Conservation (phyloP, 139 green algal species). For the Chlorella vulgaris region DNA sequence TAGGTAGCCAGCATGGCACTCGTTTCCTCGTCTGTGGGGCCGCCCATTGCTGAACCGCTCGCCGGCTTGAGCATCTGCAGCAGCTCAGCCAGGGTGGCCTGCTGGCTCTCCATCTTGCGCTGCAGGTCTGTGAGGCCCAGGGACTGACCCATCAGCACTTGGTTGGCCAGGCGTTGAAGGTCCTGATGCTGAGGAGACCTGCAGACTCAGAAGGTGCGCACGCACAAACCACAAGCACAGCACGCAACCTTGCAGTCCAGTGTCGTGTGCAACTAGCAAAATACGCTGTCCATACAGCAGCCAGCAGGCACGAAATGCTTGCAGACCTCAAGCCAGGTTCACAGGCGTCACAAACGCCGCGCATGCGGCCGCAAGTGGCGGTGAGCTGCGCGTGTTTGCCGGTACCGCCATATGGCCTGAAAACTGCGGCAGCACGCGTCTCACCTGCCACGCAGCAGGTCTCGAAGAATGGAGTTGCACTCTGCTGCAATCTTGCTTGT, state of each 20-base stretch:
- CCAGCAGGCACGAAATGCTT: too few relatives aligned
- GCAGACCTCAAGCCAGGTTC: too few relatives aligned
- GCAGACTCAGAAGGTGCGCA: neutral
- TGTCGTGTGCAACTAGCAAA: too few relatives aligned
- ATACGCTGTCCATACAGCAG: too few relatives aligned
- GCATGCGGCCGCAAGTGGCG: too few relatives aligned
- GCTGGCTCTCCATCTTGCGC: conserved; percentile 45
- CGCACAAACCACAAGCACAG: too few relatives aligned
- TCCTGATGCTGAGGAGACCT: conserved; percentile 49
- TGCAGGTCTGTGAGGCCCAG: conserved; percentile 39
- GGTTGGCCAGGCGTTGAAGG: conserved; percentile 40
- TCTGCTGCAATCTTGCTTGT: conserved; percentile 45
- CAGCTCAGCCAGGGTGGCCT: conserved; percentile 45
- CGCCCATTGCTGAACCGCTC: neutral
- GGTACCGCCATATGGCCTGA: too few relatives aligned
- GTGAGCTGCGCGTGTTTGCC: too few relatives aligned
- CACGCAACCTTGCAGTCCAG: too few relatives aligned
- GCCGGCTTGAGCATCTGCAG: conserved; percentile 33
- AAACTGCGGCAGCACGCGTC: too few relatives aligned
- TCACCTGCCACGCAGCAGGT: conserved; percentile 43
- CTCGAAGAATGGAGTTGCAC: conserved; percentile 48
- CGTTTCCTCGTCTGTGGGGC: neutral
- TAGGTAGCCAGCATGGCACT: conserved; percentile 15
- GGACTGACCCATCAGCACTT: conserved; percentile 39
- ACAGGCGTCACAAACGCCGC: too few relatives aligned